Conservation (phyloP, 2,329 filamentous ascomycete species). For the Xylariaceae sp. region DNA sequence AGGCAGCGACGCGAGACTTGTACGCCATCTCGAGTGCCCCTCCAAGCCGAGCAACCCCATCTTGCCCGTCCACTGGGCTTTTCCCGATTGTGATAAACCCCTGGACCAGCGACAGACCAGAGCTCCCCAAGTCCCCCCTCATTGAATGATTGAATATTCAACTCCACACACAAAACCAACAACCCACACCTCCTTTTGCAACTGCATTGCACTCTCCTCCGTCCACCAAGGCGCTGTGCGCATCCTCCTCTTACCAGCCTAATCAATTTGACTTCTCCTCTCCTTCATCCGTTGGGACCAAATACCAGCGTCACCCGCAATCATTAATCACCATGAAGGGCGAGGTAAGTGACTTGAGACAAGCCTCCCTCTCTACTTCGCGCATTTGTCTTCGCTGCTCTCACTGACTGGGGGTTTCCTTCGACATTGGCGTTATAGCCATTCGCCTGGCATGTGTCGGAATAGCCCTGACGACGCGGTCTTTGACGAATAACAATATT, state of each 20-base stretch:
- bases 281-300: conserved; percentile 4
- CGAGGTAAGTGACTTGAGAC: conserved; percentile 41
- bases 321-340: conserved; percentile 46
- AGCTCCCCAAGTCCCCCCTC: conserved; percentile 11
- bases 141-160: conserved; percentile 1
- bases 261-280: conserved; percentile 3
- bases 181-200: conserved; percentile 26
- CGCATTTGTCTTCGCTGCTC: too few relatives aligned
- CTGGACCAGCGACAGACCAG: conserved; percentile 7
- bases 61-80: not conserved
- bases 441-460: too few relatives aligned
- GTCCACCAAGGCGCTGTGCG: conserved; percentile 22
- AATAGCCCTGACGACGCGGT: too few relatives aligned
- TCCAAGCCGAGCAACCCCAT: not conserved
- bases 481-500: too few relatives aligned
- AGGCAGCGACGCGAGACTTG: not conserved
- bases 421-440: too few relatives aligned
- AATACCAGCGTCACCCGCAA: conserved; percentile 1
- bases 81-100: not conserved
- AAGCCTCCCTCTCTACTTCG: not conserved
- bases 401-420: too few relatives aligned
- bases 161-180: conserved; percentile 14
- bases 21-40: not conserved
- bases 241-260: conserved; percentile 7
- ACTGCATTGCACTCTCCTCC: conserved; percentile 8